Conservation (phyloP, 495 filamentous ascomycete species). For the Hypomontagnella monticulosa region DNA sequence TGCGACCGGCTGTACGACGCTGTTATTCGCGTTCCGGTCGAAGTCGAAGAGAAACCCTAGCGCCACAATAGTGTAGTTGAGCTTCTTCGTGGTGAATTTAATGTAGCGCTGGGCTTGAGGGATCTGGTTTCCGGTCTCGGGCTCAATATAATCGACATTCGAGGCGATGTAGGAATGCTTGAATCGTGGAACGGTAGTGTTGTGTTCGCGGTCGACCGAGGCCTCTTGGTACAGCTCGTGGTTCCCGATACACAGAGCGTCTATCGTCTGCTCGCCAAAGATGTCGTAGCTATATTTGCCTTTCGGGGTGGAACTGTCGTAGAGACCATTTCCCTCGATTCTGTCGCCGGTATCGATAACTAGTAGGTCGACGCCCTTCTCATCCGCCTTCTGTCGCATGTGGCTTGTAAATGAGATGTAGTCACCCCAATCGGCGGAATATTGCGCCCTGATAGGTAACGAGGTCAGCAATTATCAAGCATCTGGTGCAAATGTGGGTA, state of each 20-base stretch:
- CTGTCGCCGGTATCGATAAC: constrained; percentile 95
- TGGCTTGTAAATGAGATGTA: constrained; percentile 92
- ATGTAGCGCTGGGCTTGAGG: constrained; percentile 84
- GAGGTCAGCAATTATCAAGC: constrained; percentile 36
- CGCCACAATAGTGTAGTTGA: constrained; percentile 81
- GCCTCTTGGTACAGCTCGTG: constrained; percentile 90
- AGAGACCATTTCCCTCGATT: constrained; percentile 96
- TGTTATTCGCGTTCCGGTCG: constrained; percentile 87
- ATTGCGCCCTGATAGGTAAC: constrained; percentile 69
- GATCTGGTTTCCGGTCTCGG: constrained; percentile 70
- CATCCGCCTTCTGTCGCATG: constrained; percentile 80
- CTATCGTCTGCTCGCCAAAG: constrained; percentile 80
- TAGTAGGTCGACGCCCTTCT: constrained; percentile 80
- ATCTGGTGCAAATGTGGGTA: not conserved
- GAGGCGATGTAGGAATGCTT: constrained; percentile 81
- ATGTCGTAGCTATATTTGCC: constrained; percentile 89
- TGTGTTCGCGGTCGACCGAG: constrained; percentile 80
- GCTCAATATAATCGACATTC: constrained; percentile 88
- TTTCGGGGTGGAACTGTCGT: constrained; percentile 87
- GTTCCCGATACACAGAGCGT: constrained; percentile 89
- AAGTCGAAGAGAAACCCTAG: constrained; percentile 98
- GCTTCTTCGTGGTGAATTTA: constrained; percentile 90
- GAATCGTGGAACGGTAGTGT: constrained; percentile 81
- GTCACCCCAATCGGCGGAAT: constrained; percentile 96
- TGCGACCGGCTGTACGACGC: constrained; percentile 78